phyloP scores from a whole-genome alignment of 306 rosid genomes.

The Gleditsia sinensis region DNA sequence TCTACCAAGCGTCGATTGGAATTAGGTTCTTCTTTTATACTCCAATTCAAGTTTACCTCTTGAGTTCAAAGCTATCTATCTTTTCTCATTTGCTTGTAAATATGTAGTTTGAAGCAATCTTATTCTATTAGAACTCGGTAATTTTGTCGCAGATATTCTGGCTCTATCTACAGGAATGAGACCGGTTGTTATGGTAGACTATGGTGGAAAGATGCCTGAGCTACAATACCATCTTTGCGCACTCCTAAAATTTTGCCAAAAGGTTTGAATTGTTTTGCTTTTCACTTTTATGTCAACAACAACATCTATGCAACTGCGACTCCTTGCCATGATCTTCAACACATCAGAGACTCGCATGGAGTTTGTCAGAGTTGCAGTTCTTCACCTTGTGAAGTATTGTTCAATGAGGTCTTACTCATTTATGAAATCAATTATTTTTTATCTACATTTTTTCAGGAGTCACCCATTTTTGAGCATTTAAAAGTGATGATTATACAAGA shows the following conservation, averaged over 20 bases:
- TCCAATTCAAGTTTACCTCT: not conserved
- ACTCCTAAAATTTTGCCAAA: conserved; percentile 53
- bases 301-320: not conserved
- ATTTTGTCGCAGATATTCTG: conserved; percentile 56
- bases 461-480: conserved; percentile 55
- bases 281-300: not conserved
- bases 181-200: conserved; percentile 80
- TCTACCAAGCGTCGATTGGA: conserved; percentile 69
- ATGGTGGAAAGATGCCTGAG: conserved; percentile 88
- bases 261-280: conserved; percentile 36
- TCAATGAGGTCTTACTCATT: not conserved
- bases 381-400: not conserved
- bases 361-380: not conserved
- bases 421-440: not conserved
- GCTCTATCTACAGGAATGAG: conserved; percentile 82
- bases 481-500: conserved; percentile 79
- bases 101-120: not conserved
- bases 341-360: not conserved
- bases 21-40: conserved; percentile 43
- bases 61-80: not conserved
- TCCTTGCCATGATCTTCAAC: no score
- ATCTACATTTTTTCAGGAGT: conserved; percentile 41
- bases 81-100: not conserved
- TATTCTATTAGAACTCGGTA: not conserved
- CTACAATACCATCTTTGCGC: conserved; percentile 66